Evolutionary conservation across 176 grass and related monocot species (phyloP).

Genomic region (Oryza rufipogon): DNA sequence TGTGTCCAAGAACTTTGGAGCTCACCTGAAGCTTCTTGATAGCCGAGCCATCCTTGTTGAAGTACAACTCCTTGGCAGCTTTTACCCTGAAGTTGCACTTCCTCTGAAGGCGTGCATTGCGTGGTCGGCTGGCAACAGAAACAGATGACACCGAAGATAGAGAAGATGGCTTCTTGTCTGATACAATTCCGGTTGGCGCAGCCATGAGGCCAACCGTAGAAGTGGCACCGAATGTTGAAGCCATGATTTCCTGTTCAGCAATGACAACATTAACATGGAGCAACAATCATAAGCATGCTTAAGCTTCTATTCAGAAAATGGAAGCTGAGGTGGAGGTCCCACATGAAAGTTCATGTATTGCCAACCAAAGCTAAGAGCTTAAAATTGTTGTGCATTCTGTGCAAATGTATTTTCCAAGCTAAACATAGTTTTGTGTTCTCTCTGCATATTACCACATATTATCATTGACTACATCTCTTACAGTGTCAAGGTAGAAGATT

Average conservation of each 20-base stretch:
- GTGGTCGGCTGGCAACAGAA: constrained; percentile 30
- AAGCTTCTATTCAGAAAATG: constrained; percentile 8
- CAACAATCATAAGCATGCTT: not conserved
- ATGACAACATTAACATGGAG: not conserved
- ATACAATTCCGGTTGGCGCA: constrained; percentile 52
- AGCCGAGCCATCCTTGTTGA: constrained; percentile 97
- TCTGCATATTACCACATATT: not conserved
- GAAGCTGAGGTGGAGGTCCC: not conserved
- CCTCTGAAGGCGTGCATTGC: constrained; percentile 50
- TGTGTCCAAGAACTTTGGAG: not conserved
- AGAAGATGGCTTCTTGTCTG: constrained; percentile 57
- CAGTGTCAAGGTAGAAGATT: too few species aligned
- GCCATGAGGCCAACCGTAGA: constrained; percentile 77
- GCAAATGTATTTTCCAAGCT: not conserved
- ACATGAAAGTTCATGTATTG: not conserved
- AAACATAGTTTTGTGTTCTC: not conserved
- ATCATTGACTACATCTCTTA: too few species aligned
- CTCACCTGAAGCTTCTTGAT: constrained; percentile 87
- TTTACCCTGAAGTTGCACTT: constrained; percentile 61
- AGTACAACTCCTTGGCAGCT: constrained; percentile 90
- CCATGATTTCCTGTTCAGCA: constrained; percentile 54
- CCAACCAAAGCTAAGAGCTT: not conserved
- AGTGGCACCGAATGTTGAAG: constrained; percentile 70
- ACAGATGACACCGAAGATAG: constrained; percentile 50
- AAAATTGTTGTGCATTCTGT: not conserved